These are phyloP conservation scores for Fusarium concolor DNA, from an alignment of 2,329 filamentous ascomycete species.

Conservation along the genomic window DNA sequence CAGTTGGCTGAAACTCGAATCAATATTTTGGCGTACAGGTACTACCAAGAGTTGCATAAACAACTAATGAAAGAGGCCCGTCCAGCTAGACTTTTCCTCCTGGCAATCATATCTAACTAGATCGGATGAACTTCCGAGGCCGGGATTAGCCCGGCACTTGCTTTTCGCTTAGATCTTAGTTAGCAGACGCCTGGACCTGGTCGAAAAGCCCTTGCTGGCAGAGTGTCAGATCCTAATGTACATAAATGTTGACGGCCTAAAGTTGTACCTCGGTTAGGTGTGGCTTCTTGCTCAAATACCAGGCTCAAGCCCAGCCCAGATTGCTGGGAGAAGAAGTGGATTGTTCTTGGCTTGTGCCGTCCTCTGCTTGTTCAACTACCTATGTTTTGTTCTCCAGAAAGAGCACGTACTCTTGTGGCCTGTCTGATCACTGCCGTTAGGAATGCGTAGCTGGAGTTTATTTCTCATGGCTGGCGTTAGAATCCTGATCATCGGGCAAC, in stretches of 20 bases:
- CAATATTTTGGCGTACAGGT: conserved; percentile 7
- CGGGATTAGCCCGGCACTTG: conserved; percentile 14
- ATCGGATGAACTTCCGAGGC: conserved; percentile 23
- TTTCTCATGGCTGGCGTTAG: conserved; percentile 1
- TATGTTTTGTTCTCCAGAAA: conserved; percentile 2
- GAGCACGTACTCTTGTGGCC: conserved; percentile 17
- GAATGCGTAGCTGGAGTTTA: conserved; percentile 32
- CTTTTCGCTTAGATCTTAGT: conserved; percentile 40
- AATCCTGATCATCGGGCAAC: conserved; percentile 14
- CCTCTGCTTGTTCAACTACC: conserved; percentile 4
- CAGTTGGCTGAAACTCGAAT: not conserved
- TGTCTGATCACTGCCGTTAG: conserved; percentile 13
- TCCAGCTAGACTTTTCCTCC: not conserved
- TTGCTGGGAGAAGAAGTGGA: conserved; percentile 21
- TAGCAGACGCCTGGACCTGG: no score
- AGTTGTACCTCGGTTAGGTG: conserved; percentile 1
- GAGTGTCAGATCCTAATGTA: conserved; percentile 2
- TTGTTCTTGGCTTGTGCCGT: conserved; percentile 25
- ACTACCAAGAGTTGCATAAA: conserved; percentile 23
- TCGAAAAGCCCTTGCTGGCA: conserved; percentile 11
- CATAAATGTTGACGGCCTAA: conserved; percentile 6
- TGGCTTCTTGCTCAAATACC: no score
- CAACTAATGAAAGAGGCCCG: not conserved
- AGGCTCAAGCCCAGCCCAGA: conserved; percentile 12
- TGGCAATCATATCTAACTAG: not conserved